Percentiles rank a stretch among this genome's conserved stretches.
Evolutionary conservation across 2,329 filamentous ascomycete genomes (phyloP).

Genomic region (Amphichorda felina): DNA sequence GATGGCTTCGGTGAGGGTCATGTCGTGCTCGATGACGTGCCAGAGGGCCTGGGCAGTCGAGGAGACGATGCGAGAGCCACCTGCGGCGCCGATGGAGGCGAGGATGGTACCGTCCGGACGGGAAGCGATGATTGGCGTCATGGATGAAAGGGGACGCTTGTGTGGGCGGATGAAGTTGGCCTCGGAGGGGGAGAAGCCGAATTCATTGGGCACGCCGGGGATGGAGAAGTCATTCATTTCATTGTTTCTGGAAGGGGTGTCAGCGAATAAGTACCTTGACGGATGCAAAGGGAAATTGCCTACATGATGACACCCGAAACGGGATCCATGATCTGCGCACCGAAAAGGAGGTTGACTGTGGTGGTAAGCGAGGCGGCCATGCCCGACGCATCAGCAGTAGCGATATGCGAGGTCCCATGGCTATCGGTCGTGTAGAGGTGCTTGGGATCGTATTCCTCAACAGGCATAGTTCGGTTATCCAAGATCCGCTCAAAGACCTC

Average conservation of each 20-base stretch:
- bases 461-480: constrained; percentile 59
- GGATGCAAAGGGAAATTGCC: constrained; percentile 8
- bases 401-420: constrained; percentile 63
- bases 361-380: constrained; percentile 74
- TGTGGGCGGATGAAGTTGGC: constrained; percentile 71
- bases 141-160: constrained; percentile 76
- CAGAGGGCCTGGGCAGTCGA: constrained; percentile 63
- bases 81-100: constrained; percentile 62
- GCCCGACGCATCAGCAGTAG: constrained; percentile 59
- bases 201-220: constrained; percentile 64
- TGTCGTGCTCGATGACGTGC: constrained; percentile 54
- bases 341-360: constrained; percentile 81
- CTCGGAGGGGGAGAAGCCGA: constrained; percentile 70
- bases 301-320: constrained; percentile 69
- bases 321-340: constrained; percentile 66
- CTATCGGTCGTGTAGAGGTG: constrained; percentile 55
- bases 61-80: constrained; percentile 75
- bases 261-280: neutral
- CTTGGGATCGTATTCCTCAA: constrained; percentile 61
- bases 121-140: constrained; percentile 66
- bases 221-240: constrained; percentile 79
- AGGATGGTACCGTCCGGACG: constrained; percentile 51
- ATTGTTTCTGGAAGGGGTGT: constrained; percentile 32
- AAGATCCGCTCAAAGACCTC: constrained; percentile 55
- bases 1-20: constrained; percentile 51